Base-by-base conservation (phyloP, 257 asterid species). In the Capsicum chinense region DNA sequence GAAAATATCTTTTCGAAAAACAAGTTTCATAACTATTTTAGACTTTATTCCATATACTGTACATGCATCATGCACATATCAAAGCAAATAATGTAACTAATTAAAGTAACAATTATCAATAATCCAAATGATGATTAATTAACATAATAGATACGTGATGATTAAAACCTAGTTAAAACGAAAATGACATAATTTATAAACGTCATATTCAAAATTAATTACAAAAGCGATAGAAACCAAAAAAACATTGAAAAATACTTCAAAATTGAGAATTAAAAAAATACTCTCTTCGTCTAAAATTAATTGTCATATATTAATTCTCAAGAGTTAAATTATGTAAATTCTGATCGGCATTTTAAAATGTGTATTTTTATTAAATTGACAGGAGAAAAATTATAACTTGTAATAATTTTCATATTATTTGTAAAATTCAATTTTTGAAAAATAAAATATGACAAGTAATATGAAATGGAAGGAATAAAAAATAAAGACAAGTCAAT, bases 181-280 rank as follows among this genome's bases (percentile, higher is more conserved):
- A 73, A 50, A 73, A 73, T 73, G 59, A 48, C 35, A 42, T 52
- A 26, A 59, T 33, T 16, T 16, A 44, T 13, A 10, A 8, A 80
- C 6, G 58, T 39, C 83, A 42, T 47, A n/a, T 15, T 59, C 44
- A 19, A 80, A 80, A 80, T 57, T 80, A 57, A 39, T 15, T 71
- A 12, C 16, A 59, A 11, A 59, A 59, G 44, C 57, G 57, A 44
- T 9, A 17, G 44, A 59, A 80, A 59, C 60, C 83, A 17, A 83
- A 56, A 83, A 83, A 12, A 11, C 9, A 6, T 12, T 21, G 26
- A 42, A 39, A 70, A 21, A 62, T 33, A 21, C 82, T 9, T 39
- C 5, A 47, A 71, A 26, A 5, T 2, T 11, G 4, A 60, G 19
- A 2, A 9, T 17, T 17, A n/a, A 0, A 50, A 59, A 0, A n/a